Percentiles rank a stretch among this genome's conserved stretches.
Conservation (phyloP, 2,329 filamentous ascomycete species). For the Exophiala bonariae region DNA sequence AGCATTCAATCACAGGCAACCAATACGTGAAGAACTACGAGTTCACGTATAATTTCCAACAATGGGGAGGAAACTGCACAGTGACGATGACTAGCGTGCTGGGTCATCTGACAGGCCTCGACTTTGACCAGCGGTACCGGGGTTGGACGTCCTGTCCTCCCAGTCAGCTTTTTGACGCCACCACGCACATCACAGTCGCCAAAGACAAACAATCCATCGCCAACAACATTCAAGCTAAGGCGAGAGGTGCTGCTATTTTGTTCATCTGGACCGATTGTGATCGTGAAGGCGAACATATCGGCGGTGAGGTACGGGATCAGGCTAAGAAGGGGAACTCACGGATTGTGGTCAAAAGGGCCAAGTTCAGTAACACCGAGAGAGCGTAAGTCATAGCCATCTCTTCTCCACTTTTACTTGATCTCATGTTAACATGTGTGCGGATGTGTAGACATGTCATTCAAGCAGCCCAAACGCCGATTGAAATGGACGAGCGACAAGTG, state of each 20-base stretch:
- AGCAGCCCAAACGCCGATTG: conserved; percentile 74
- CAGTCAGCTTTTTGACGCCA: conserved; percentile 75
- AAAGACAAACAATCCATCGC: conserved; percentile 81
- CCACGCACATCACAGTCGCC: conserved; percentile 67
- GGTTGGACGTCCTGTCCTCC: conserved; percentile 82
- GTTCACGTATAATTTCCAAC: conserved; percentile 82
- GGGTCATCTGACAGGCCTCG: conserved; percentile 79
- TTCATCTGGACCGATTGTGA: conserved; percentile 99
- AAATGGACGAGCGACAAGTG: conserved; percentile 81
- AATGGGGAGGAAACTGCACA: conserved; percentile 78
- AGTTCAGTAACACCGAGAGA: conserved; percentile 93
- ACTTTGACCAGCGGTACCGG: conserved; percentile 73
- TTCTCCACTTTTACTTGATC: no score
- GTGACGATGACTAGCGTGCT: conserved; percentile 94
- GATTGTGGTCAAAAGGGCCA: conserved; percentile 80
- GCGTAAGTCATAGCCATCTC: conserved; percentile 56
- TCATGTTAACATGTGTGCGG: background rate
- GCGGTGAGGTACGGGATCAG: conserved; percentile 81
- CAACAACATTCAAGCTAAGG: conserved; percentile 79
- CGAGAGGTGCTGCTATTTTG: conserved; percentile 68
- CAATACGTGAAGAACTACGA: conserved; percentile 91
- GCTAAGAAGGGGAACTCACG: conserved; percentile 71
- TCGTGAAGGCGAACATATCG: conserved; percentile 95
- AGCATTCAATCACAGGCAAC: conserved; percentile 68
- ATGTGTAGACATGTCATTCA: conserved; percentile 73